Percentiles rank a stretch among this genome's conserved stretches.
These are phyloP conservation scores for Immersiporthe knoxdaviesiana DNA, from an alignment of 2,329 filamentous ascomycete genomes.

Conservation along the genomic window DNA sequence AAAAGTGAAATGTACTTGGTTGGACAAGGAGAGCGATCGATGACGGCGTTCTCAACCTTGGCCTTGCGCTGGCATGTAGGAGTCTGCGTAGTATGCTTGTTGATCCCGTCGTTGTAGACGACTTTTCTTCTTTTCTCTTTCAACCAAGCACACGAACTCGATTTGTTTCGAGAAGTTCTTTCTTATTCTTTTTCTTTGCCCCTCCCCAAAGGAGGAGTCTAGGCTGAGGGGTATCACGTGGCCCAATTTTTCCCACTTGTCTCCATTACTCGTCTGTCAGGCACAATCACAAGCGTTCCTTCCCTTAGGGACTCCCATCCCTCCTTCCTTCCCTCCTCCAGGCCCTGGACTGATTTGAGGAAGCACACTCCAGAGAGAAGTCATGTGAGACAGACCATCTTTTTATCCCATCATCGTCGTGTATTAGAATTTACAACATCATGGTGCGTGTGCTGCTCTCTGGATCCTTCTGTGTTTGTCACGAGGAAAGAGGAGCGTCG, in stretches of 20 bases:
- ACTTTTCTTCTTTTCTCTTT: neutral
- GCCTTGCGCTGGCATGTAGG: neutral
- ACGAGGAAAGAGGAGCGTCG: neutral
- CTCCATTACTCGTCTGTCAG: constrained; percentile 7
- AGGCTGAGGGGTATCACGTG: constrained; percentile 27
- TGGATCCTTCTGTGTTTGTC: neutral
- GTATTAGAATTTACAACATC: neutral
- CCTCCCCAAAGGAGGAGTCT: neutral
- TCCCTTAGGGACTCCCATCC: neutral
- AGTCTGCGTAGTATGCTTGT: neutral
- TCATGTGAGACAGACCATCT: neutral
- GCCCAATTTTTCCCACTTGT: neutral
- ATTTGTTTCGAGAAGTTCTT: neutral
- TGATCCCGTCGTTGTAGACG: neutral
- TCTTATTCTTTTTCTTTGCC: neutral
- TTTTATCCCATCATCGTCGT: neutral
- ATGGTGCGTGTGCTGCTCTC: neutral
- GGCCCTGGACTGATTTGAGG: neutral
- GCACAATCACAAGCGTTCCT: neutral
- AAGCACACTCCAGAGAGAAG: neutral
- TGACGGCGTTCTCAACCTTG: neutral
- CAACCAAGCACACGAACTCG: neutral
- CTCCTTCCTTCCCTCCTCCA: neutral
- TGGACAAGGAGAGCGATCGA: neutral
- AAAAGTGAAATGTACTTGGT: neutral